phyloP scores from a whole-genome alignment of 164 flowering plant species.

The Nymphaea colorata region DNA sequence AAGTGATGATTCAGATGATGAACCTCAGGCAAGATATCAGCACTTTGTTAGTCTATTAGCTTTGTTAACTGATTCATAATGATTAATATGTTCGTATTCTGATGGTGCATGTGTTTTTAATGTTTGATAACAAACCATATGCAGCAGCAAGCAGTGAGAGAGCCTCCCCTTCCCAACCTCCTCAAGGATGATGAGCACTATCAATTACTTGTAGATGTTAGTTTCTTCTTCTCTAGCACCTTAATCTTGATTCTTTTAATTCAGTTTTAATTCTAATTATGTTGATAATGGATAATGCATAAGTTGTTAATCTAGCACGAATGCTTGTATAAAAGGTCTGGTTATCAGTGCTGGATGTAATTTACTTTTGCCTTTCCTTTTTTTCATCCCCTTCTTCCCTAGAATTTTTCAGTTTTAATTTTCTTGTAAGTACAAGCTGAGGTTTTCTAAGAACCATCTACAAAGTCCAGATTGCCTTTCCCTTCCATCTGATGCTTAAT shows the following conservation, averaged over 20 bases:
- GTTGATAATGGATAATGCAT: too few relatives aligned
- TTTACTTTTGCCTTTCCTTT: too few relatives aligned
- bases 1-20: slow-evolving; percentile 62
- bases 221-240: slow-evolving; percentile 10
- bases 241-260: neutral
- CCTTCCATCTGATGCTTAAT: too few relatives aligned
- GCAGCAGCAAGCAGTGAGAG: slow-evolving; percentile 28
- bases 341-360: too few relatives aligned
- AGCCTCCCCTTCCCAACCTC: slow-evolving; percentile 57
- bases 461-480: too few relatives aligned
- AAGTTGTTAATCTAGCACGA: too few relatives aligned
- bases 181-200: slow-evolving; percentile 57
- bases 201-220: slow-evolving; percentile 49
- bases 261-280: too few relatives aligned
- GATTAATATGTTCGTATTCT: neutral
- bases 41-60: neutral
- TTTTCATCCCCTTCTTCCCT: too few relatives aligned
- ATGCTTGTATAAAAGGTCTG: too few relatives aligned
- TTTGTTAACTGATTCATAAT: neutral
- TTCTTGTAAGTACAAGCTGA: too few relatives aligned
- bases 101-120: neutral
- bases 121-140: neutral
- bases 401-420: too few relatives aligned
- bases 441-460: too few relatives aligned
- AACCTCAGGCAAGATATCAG: slow-evolving; percentile 27